Conservation (phyloP, 2,329 filamentous ascomycete genomes). For the Rhexocercosporidium sp. region DNA sequence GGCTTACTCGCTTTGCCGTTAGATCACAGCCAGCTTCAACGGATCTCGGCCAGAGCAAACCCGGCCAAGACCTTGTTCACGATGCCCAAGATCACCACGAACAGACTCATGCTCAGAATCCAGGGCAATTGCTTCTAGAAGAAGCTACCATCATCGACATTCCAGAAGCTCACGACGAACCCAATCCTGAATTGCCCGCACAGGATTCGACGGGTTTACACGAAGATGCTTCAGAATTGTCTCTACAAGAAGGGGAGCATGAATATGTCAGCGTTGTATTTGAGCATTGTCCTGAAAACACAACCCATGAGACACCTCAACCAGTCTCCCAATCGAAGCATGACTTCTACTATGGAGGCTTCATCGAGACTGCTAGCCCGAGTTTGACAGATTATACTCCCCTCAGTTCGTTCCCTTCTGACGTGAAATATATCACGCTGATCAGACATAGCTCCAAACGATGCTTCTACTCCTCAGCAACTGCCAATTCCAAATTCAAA, state of each 20-base stretch:
- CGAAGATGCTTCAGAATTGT: background rate
- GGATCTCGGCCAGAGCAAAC: background rate
- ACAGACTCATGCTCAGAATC: background rate
- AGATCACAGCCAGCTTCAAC: background rate
- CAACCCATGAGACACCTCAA: background rate
- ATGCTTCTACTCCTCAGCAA: constrained; percentile 38
- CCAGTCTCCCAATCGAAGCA: constrained; percentile 32
- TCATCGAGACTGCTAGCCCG: constrained; percentile 32
- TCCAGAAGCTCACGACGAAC: background rate
- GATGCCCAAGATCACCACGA: background rate
- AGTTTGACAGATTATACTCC: constrained; percentile 9
- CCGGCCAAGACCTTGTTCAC: background rate
- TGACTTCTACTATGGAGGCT: constrained; percentile 40
- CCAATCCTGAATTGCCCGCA: background rate
- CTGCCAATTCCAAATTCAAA: constrained; percentile 21
- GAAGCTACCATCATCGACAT: background rate
- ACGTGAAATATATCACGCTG: constrained; percentile 22
- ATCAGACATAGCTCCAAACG: constrained; percentile 33
- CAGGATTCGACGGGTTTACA: background rate
- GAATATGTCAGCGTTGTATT: background rate
- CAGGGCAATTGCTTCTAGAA: too few relatives aligned
- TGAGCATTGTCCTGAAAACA: constrained; percentile 15
- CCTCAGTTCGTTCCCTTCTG: constrained; percentile 28
- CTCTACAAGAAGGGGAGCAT: constrained; percentile 1
- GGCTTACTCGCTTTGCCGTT: constrained; percentile 17